Evolutionary conservation across 2,329 filamentous ascomycete species (phyloP).

Genomic region (Fusarium pilosicola): DNA sequence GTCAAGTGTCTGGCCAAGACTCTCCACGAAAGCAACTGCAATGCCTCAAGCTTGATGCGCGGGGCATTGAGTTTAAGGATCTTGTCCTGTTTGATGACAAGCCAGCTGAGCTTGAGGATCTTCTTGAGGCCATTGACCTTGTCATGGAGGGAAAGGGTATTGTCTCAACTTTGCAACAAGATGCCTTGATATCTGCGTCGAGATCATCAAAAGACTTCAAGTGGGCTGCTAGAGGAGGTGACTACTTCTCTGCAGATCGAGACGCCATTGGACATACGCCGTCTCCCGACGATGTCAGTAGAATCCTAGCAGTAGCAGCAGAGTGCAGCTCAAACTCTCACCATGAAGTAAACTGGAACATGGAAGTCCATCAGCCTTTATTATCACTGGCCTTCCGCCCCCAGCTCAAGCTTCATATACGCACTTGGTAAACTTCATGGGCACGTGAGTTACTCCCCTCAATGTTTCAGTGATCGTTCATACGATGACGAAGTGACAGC

Average conservation of each 20-base stretch:
- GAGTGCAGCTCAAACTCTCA: constrained; percentile 7
- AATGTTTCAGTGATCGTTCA: no score
- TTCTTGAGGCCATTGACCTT: not conserved
- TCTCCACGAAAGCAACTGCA: not conserved
- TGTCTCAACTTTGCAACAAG: not conserved
- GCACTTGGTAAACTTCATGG: constrained; percentile 23
- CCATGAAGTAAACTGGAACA: constrained; percentile 16
- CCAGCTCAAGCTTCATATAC: not conserved
- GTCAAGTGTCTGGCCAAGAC: not conserved
- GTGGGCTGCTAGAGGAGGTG: not conserved
- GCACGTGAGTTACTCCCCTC: not conserved
- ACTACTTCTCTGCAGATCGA: constrained; percentile 1
- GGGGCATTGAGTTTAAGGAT: not conserved
- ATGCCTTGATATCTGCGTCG: not conserved
- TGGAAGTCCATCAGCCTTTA: constrained; percentile 12
- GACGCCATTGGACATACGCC: constrained; percentile 14
- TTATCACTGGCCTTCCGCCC: constrained; percentile 15
- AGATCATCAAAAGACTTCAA: not conserved
- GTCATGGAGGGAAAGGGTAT: not conserved
- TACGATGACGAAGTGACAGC: no score
- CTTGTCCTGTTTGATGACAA: not conserved
- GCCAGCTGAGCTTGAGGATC: not conserved
- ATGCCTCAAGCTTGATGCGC: no score
- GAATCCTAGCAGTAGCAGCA: not conserved
- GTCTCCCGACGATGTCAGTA: not conserved